Base-by-base conservation (phyloP, 2,329 filamentous ascomycete genomes). In the Pseudogymnoascus sp. region DNA sequence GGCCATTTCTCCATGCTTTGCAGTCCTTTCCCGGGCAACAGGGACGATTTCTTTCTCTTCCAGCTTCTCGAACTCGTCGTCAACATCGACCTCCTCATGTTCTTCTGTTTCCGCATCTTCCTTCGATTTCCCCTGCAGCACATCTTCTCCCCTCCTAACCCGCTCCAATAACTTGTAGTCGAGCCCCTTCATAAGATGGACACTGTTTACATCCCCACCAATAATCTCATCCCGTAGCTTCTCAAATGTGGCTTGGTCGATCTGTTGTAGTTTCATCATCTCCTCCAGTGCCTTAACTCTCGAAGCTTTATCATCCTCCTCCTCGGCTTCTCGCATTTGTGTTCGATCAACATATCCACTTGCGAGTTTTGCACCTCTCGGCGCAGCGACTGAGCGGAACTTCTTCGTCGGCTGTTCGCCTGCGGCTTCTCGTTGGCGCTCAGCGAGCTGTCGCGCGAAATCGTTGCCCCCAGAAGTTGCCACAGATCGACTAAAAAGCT, bases 131-230 rank as follows among this genome's bases (percentile, higher is more conserved):
- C 25, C 67, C 66, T 1, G 64, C 68, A 60, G 72, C 1, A 90
- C 80, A 73, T 92, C 77, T 72, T 92, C 89, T 40, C 88, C 89
- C 61, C 80, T 82, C 64, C 82, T 82, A 64, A 89, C 81, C 67
- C 86, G 80, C 72, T 89, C 84, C 29, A 92, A 77, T 10, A 97
- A 78, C 73, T 89, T 88, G 72, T 91, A 89, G 74, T 99, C 94
- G 59, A 99, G 76, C 0, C 94, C 94, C 72, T 97, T 97, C 58
- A 97, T 87, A 66, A 97, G 76, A 79, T 96, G 91, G 12, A 92
- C 96, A 68, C 86, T 90, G 12, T 79, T 79, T 21, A 92, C 75
- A 72, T 96, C 89, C 6, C 92, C 93, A 3, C 92, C 92, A 0
- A 90, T 84, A 61, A 97, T 90, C 68, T 95, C 83, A 65, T 83